phyloP scores from a whole-genome alignment of 495 filamentous ascomycete genomes.

The Podospora anserina region DNA sequence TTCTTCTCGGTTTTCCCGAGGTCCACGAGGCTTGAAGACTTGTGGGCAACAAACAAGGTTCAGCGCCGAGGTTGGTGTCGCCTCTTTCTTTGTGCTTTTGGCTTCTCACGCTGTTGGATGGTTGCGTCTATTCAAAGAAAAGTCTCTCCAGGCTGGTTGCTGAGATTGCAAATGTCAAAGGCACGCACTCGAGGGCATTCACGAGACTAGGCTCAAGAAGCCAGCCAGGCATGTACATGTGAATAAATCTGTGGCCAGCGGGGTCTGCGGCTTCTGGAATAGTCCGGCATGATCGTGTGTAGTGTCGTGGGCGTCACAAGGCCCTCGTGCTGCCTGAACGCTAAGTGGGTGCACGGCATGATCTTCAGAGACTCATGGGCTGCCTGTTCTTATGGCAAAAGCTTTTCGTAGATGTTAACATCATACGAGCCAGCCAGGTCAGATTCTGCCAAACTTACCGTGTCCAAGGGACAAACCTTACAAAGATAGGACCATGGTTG shows the following conservation, averaged over 20 bases:
- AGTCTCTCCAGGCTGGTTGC: not conserved
- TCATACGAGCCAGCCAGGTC: not conserved
- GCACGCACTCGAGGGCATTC: not conserved
- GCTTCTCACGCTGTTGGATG: not conserved
- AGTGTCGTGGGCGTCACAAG: not conserved
- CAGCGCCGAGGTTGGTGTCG: not conserved
- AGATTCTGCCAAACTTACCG: not conserved
- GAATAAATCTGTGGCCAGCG: not conserved
- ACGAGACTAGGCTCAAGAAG: not conserved
- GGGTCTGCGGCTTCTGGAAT: not conserved
- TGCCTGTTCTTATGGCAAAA: not conserved
- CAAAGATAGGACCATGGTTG: not conserved
- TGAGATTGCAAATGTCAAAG: not conserved
- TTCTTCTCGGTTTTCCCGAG: not conserved
- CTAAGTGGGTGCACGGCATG: not conserved
- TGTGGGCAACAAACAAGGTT: not conserved
- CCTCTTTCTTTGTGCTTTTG: not conserved
- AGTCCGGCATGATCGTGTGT: not conserved
- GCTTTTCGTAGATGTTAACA: not conserved
- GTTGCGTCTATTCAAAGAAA: not conserved
- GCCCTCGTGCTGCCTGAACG: not conserved
- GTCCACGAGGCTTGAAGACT: conserved; percentile 1
- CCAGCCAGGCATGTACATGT: not conserved
- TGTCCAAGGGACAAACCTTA: not conserved
- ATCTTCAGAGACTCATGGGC: not conserved